Conservation (phyloP, 306 rosid genomes). For the Lagenaria siceraria region DNA sequence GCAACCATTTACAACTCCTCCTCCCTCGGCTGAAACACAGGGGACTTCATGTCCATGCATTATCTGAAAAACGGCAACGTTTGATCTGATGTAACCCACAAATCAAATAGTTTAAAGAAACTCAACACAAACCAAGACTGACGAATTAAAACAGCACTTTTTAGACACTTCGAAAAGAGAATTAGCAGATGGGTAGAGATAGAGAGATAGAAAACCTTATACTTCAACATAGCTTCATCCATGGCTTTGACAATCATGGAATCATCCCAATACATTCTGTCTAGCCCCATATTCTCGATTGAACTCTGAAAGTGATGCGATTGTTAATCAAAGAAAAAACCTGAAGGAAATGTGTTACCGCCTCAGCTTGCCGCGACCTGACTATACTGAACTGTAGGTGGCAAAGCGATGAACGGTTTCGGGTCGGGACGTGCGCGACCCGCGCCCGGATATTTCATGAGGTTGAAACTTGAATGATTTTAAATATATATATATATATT, state of each 20-base stretch:
- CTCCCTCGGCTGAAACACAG: slow-evolving; percentile 14
- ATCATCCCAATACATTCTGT: slow-evolving; percentile 74
- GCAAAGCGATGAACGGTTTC: background rate
- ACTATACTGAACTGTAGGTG: background rate
- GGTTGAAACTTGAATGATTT: too few relatives aligned
- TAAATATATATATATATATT: too few relatives aligned
- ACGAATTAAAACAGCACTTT: background rate
- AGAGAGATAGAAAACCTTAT: slow-evolving; percentile 36
- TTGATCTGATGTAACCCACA: background rate
- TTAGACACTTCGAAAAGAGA: background rate
- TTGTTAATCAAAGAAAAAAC: background rate
- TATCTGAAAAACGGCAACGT: slow-evolving; percentile 19
- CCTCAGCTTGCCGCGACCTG: background rate
- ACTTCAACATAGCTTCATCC: slow-evolving; percentile 54
- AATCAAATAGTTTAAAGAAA: background rate
- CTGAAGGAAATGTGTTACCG: background rate
- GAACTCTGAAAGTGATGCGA: background rate
- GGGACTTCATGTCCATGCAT: slow-evolving; percentile 32
- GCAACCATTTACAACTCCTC: slow-evolving; percentile 1
- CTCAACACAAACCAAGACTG: background rate
- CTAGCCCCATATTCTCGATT: slow-evolving; percentile 32
- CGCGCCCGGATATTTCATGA: too few relatives aligned
- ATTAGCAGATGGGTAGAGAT: background rate
- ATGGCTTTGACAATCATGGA: slow-evolving; percentile 67
- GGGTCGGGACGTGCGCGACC: background rate